Conservation (phyloP, 176 grass and related monocot species). For the Poa annua region DNA sequence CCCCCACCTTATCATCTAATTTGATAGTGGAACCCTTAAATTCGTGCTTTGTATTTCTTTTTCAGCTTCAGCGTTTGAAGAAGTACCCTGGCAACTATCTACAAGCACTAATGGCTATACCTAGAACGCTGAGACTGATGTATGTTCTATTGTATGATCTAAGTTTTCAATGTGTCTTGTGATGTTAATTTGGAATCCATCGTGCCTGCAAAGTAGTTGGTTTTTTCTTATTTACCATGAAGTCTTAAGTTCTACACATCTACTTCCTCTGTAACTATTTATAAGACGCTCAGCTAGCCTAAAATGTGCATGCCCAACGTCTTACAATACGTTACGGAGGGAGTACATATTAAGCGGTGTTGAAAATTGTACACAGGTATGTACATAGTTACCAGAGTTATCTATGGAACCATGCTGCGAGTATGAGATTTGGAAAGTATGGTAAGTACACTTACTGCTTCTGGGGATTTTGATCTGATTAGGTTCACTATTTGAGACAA, state of each 20-base stretch:
- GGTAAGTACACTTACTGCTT: conserved; percentile 56
- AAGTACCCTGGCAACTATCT: conserved; percentile 93
- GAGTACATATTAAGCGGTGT: conserved; percentile 28
- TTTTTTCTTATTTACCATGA: conserved; percentile 3
- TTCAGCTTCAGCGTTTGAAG: conserved; percentile 91
- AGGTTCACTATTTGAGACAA: background rate
- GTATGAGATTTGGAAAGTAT: conserved; percentile 85
- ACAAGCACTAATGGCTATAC: conserved; percentile 91
- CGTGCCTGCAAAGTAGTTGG: background rate
- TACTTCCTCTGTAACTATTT: no score
- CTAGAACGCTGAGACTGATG: conserved; percentile 87
- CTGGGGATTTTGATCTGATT: conserved; percentile 12
- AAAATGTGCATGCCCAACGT: no score
- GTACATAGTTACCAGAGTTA: conserved; percentile 99
- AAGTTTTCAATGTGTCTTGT: conserved; percentile 9
- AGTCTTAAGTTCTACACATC: conserved; percentile 20
- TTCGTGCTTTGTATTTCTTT: conserved; percentile 45
- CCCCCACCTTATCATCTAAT: conserved; percentile 13
- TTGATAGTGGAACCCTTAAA: conserved; percentile 3
- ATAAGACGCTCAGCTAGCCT: no score
- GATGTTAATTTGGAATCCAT: conserved; percentile 35
- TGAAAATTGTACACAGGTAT: conserved; percentile 69
- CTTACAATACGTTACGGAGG: no score
- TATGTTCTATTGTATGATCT: conserved; percentile 48
- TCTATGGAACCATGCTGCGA: conserved; percentile 96